phyloP scores from a whole-genome alignment of 2,329 filamentous ascomycete genomes.

The Pseudogymnoascus verrucosus region DNA sequence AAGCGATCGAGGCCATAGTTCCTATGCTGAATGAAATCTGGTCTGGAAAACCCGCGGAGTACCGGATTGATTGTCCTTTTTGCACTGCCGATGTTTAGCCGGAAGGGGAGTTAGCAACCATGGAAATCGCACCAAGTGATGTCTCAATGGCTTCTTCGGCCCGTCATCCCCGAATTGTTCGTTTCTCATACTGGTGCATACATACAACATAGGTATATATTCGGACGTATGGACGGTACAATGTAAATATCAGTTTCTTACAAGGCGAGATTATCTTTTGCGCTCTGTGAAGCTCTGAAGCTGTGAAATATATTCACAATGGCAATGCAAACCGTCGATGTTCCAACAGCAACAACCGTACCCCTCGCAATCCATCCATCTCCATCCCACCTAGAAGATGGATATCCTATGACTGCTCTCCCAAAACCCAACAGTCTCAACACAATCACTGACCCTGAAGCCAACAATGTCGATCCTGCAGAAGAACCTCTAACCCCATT shows the following conservation, averaged over 20 bases:
- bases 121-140: not conserved
- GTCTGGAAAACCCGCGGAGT: not conserved
- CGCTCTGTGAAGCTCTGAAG: not conserved
- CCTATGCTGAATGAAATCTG: not conserved
- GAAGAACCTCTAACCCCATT: not conserved
- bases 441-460: not conserved
- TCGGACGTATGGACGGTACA: not conserved
- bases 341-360: not conserved
- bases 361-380: not conserved
- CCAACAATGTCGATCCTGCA: not conserved
- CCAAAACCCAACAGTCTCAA: not conserved
- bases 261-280: not conserved
- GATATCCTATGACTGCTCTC: not conserved
- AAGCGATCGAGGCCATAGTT: not conserved
- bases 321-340: constrained; percentile 1
- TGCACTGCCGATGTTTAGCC: not conserved
- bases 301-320: not conserved
- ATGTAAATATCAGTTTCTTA: not conserved
- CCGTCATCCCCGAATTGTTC: not conserved
- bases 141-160: not conserved
- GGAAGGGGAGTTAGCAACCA: not conserved
- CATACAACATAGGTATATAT: not conserved
- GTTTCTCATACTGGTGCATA: not conserved
- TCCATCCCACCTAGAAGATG: not conserved
- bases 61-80: not conserved